phyloP scores from a whole-genome alignment of 148 eudicot genomes.

The Linanthus parryae region DNA sequence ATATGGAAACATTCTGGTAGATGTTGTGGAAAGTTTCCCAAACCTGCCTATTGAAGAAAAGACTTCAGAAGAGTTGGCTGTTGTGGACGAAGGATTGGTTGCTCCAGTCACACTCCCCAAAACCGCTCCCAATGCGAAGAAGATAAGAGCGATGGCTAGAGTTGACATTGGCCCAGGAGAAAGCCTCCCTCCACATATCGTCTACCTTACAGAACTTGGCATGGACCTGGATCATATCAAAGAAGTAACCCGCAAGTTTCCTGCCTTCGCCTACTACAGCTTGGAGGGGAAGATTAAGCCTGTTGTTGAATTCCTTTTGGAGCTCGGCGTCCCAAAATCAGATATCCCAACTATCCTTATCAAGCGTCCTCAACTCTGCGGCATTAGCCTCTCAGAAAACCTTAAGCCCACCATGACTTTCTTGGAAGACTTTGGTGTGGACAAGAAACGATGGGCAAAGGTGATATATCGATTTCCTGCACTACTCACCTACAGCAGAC shows the following conservation, averaged over 20 bases:
- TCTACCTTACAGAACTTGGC: constrained; percentile 70
- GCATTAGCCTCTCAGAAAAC: constrained; percentile 71
- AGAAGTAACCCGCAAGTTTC: constrained; percentile 58
- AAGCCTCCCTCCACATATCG: constrained; percentile 56
- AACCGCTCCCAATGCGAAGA: constrained; percentile 28
- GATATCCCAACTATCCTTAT: constrained; percentile 58
- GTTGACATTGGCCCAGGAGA: constrained; percentile 41
- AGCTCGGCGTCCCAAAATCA: constrained; percentile 68
- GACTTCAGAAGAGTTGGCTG: constrained; percentile 29
- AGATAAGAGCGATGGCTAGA: constrained; percentile 54
- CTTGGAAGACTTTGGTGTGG: constrained; percentile 68
- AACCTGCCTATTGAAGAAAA: constrained; percentile 37
- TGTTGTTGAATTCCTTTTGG: constrained; percentile 70
- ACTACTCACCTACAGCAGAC: constrained; percentile 70
- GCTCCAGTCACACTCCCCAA: constrained; percentile 26
- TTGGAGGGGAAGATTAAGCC: constrained; percentile 82
- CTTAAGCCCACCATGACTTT: constrained; percentile 79
- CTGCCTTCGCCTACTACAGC: constrained; percentile 81
- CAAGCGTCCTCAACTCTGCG: constrained; percentile 83
- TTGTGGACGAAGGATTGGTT: constrained; percentile 23
- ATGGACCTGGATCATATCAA: constrained; percentile 62
- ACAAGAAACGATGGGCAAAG: constrained; percentile 74
- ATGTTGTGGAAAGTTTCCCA: constrained; percentile 65
- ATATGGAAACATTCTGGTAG: constrained; percentile 42
- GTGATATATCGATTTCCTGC: constrained; percentile 77